These are phyloP conservation scores for Colletotrichum ledebouriae DNA, from an alignment of 2,329 filamentous ascomycete species.

Conservation along the genomic window DNA sequence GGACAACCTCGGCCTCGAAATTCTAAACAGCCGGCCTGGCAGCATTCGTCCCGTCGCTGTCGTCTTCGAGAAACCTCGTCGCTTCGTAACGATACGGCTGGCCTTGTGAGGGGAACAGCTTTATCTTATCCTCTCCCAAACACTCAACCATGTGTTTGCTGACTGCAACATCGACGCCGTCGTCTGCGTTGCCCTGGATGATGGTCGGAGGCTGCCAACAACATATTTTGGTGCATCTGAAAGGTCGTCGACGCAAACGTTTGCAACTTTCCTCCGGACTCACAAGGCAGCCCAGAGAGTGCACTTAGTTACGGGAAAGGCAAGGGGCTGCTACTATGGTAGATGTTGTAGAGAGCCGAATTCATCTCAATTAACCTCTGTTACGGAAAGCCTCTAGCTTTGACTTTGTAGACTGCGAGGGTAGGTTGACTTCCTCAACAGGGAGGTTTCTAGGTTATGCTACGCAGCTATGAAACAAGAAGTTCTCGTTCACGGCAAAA, in stretches of 20 bases:
- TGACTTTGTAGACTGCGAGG: too few species aligned
- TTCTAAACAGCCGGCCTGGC: constrained; percentile 46
- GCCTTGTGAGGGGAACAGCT: constrained; percentile 46
- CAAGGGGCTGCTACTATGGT: too few species aligned
- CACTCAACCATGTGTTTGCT: constrained; percentile 47
- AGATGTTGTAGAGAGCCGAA: too few species aligned
- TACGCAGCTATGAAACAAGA: not conserved
- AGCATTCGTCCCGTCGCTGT: constrained; percentile 46
- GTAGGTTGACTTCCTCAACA: too few species aligned
- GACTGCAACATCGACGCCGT: constrained; percentile 48
- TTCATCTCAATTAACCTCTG: too few species aligned
- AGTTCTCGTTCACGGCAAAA: not conserved
- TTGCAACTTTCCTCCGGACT: too few species aligned
- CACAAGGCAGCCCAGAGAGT: too few species aligned
- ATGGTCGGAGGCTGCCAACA: constrained; percentile 47
- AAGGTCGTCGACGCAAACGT: too few species aligned
- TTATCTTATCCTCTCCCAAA: constrained; percentile 47
- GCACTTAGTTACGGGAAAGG: too few species aligned
- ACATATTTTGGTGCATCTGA: too few species aligned
- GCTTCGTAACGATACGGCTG: constrained; percentile 50
- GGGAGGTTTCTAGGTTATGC: too few species aligned
- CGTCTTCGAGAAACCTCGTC: constrained; percentile 50
- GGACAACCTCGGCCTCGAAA: constrained; percentile 43
- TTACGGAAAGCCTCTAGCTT: too few species aligned
- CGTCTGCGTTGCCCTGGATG: constrained; percentile 51